Evolutionary conservation across 441 rosid genomes (phyloP).

Genomic region (Erodium moschatum): DNA sequence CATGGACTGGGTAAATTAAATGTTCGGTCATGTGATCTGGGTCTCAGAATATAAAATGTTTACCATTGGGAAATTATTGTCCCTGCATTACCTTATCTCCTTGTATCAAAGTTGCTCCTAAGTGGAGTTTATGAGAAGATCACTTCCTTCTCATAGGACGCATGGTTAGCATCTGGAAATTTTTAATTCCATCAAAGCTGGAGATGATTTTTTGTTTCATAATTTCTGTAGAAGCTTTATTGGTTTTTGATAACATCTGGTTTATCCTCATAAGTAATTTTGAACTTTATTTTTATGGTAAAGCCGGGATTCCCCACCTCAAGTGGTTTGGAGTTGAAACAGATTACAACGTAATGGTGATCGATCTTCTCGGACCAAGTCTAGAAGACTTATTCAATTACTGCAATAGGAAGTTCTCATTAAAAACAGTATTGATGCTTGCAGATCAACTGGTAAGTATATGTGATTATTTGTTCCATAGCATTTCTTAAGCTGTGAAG

Average conservation of each 20-base stretch:
- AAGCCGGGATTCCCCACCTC: slow-evolving; percentile 91
- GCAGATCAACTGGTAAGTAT: slow-evolving; percentile 85
- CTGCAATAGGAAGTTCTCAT: slow-evolving; percentile 75
- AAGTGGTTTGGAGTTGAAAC: slow-evolving; percentile 95
- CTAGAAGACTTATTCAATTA: slow-evolving; percentile 93
- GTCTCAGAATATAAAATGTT: neutral
- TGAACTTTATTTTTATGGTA: slow-evolving; percentile 21
- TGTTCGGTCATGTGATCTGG: neutral
- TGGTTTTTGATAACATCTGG: neutral
- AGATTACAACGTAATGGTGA: slow-evolving; percentile 85
- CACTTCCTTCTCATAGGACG: neutral
- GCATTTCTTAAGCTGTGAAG: slow-evolving; percentile 22
- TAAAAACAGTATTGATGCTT: slow-evolving; percentile 93
- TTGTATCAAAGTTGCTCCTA: neutral
- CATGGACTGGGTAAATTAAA: neutral
- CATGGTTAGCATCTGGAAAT: neutral
- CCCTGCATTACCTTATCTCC: neutral
- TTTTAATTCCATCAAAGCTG: neutral
- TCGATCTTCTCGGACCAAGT: slow-evolving; percentile 96
- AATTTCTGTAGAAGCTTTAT: neutral
- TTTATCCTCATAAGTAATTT: neutral
- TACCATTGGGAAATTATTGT: neutral
- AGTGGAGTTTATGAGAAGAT: neutral
- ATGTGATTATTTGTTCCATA: slow-evolving; percentile 15
- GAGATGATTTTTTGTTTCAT: neutral